Evolutionary conservation across 2,329 filamentous ascomycete genomes (phyloP).

Genomic region (Aspergillus versicolor): DNA sequence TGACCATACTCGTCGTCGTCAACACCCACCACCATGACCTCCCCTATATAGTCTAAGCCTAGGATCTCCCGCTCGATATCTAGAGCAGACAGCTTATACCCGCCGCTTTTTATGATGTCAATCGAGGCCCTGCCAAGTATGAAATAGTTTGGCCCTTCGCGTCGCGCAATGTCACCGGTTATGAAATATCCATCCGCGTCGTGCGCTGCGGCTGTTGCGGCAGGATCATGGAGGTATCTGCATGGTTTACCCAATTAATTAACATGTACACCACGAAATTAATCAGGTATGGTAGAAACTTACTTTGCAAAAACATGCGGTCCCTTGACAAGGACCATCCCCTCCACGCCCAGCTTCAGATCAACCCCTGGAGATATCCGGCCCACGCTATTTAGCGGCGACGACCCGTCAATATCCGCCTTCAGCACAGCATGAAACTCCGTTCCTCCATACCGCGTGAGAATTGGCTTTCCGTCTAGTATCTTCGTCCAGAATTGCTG

Average conservation of each 20-base stretch:
- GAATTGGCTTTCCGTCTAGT: constrained; percentile 30
- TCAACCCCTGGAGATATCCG: constrained; percentile 40
- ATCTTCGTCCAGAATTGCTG: constrained; percentile 49
- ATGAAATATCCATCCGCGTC: constrained; percentile 47
- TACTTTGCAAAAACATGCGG: constrained; percentile 40
- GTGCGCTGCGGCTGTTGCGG: constrained; percentile 44
- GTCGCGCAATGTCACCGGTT: constrained; percentile 43
- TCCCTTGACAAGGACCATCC: constrained; percentile 45
- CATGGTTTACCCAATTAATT: neutral
- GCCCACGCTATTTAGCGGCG: constrained; percentile 30
- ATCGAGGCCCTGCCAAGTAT: constrained; percentile 53
- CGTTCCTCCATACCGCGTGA: constrained; percentile 47
- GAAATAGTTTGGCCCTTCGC: constrained; percentile 45
- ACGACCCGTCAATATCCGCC: constrained; percentile 32
- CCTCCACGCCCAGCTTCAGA: constrained; percentile 48
- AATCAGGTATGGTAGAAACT: neutral
- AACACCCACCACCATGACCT: constrained; percentile 55
- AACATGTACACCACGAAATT: too few relatives aligned
- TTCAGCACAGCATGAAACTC: constrained; percentile 48
- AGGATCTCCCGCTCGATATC: constrained; percentile 56
- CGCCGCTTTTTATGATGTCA: constrained; percentile 56
- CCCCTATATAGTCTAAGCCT: constrained; percentile 48
- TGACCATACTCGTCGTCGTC: constrained; percentile 55
- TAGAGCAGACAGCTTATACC: constrained; percentile 55
- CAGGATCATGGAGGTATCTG: constrained; percentile 38